Evolutionary conservation across 495 filamentous ascomycete species (phyloP), one percentile per base, ranked within the genome.

Genomic region (Hypoxylon subgilvum): DNA sequence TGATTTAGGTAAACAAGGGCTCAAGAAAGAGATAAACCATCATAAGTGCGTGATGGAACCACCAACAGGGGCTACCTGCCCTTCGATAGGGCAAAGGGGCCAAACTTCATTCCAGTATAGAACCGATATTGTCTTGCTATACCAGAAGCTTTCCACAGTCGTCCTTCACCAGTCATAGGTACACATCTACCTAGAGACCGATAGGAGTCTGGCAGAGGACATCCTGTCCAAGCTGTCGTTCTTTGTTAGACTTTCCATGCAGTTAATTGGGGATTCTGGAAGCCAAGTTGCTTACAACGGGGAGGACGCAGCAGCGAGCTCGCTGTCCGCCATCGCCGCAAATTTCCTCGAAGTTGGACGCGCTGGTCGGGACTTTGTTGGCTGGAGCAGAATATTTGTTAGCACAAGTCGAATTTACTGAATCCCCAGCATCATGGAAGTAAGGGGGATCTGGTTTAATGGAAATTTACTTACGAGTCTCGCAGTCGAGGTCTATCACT

Each of bases 401-500:
- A 69, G 56, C 23, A 25, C 39, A 32, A 1, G n/a, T 21, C 22
- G 2, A 5, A 14, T 7, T 28, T 2, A 9, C 10, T 17, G 8
- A 4, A 23, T 25, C 19, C 1, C n/a, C n/a, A n/a, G n/a, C n/a
- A n/a, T n/a, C n/a, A n/a, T n/a, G n/a, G n/a, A n/a, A n/a, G n/a
- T n/a, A n/a, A n/a, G n/a, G n/a, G n/a, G n/a, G n/a, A n/a, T n/a
- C n/a, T n/a, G n/a, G n/a, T n/a, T n/a, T n/a, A n/a, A n/a, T n/a
- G 43, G 18, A 25, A 8, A 17, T 18, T 16, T 14, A 62, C 75
- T 61, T 76, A 80, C 77, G 73, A 25, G 51, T 31, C 1, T 23
- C n/a, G 63, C 77, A 80, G 64, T 80, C 69, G 36, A 80, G 66
- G 51, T 80, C 76, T 6, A 73, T 75, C 34, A 80, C 57, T 34